Conservation (phyloP, 140 eudicot species). For the Stevia rebaudiana region DNA sequence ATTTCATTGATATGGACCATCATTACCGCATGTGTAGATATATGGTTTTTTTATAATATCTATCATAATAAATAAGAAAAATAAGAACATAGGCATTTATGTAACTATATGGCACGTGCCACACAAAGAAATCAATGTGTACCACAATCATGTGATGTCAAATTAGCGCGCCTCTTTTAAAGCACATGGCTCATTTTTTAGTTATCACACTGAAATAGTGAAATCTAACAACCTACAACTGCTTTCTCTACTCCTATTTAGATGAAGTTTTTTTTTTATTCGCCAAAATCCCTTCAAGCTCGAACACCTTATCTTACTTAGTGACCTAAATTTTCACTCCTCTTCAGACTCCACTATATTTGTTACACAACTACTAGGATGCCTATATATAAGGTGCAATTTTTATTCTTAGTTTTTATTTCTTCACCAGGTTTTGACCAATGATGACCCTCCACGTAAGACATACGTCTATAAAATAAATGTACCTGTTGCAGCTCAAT, state of each 20-base stretch:
- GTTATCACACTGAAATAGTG: not conserved
- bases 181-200: not conserved
- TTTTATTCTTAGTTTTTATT: constrained; percentile 14
- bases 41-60: constrained; percentile 9
- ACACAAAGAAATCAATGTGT: not conserved
- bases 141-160: constrained; percentile 1
- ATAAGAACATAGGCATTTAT: not conserved
- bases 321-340: not conserved
- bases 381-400: constrained; percentile 1
- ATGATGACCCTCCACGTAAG: constrained; percentile 78
- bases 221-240: not conserved
- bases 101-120: constrained; percentile 1
- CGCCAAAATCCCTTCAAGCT: not conserved
- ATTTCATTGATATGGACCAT: constrained; percentile 4
- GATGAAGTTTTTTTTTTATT: not conserved
- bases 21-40: not conserved
- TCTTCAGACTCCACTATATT: not conserved
- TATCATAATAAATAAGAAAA: constrained; percentile 5
- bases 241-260: not conserved
- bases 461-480: constrained; percentile 67
- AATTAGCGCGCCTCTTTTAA: not conserved
- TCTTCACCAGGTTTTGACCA: constrained; percentile 68
- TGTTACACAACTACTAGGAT: not conserved
- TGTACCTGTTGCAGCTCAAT: constrained; percentile 89
- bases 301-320: not conserved